A percentile compares a stretch with the other conserved stretches of the same genome.
phyloP scores from a whole-genome alignment of 352 stramenopile genomes.

The Phytopythium montanum region DNA sequence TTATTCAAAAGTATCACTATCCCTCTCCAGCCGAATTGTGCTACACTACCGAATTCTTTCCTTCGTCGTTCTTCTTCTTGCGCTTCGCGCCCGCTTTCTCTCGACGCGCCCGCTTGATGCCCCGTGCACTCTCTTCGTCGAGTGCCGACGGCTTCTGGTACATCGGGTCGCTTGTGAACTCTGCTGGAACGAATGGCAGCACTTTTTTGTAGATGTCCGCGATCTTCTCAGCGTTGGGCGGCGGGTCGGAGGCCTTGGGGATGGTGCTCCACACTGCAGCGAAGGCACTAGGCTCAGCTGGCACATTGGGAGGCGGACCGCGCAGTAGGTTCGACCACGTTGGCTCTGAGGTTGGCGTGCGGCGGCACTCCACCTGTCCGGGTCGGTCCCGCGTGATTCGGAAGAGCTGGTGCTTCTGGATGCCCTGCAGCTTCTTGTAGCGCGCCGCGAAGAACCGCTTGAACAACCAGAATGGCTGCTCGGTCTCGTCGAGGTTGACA shows the following conservation, averaged over 20 bases:
- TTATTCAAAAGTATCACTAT: background rate
- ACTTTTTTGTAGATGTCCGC: background rate
- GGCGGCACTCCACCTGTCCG: background rate
- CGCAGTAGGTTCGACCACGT: background rate
- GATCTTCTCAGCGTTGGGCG: background rate
- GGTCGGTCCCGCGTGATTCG: background rate
- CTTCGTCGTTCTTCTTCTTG: constrained; percentile 1
- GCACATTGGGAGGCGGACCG: background rate
- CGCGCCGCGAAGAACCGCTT: background rate
- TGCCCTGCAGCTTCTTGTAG: constrained; percentile 1
- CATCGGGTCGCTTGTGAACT: background rate
- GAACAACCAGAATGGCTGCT: background rate
- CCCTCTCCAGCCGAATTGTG: background rate
- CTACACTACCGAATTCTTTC: background rate
- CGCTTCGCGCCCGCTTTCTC: constrained; percentile 7
- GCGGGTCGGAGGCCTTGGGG: background rate
- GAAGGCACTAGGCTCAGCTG: background rate
- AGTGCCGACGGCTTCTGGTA: background rate
- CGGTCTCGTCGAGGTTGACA: background rate
- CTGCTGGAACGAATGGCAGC: background rate
- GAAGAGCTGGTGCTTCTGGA: constrained; percentile 1
- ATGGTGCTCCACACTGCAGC: background rate
- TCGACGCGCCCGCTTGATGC: background rate
- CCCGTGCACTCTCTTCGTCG: background rate
- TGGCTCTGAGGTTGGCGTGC: background rate